Evolutionary conservation across 768 basidiomycete species (phyloP), one percentile per base, ranked within the genome.

Genomic region (Hypholoma sublateritium): DNA sequence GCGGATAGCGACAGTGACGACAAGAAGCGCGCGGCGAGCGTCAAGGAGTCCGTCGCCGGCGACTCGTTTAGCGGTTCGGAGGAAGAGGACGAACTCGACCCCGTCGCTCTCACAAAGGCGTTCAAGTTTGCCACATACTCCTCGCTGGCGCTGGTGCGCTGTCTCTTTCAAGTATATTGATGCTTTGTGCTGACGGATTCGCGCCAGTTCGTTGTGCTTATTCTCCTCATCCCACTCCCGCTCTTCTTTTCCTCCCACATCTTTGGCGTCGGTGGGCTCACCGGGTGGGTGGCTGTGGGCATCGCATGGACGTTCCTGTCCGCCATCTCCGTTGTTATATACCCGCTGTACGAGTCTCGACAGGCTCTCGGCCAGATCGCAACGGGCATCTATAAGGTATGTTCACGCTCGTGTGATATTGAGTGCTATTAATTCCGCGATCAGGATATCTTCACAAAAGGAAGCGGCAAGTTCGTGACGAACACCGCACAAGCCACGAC

Each of bases 241-340:
- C 77, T 95, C 7, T 96, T 96, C 78, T 91, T 89, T 68, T 86
- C 91, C 0, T 80, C 81, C 41, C 88, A 89, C 28, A 73, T 94
- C 21, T 94, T 84, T 59, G 79, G 81, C 21, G 76, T 81, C 39
- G 62, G 71, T 9, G 90, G 89, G 5, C 77, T 93, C 56, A 81
- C 84, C 0, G 88, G 82, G 0, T 97, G 93, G 93, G 88, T 96
- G 7, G 72, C 82, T 42, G 74, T 95, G 55, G 88, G 90, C 2
- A 87, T 97, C 57, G 74, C 87, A 35, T 97, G 94, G 94, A 77
- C 87, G 19, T 95, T 95, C 72, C 74, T 79, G 50, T 93, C 91
- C 1, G 77, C 85, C 3, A 78, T 88, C 58, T 75, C 83, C 6
- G 91, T 93, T 42, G 91, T 95, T 17, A 21, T 96, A 13, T 93